Evolutionary conservation across 768 basidiomycete genomes (phyloP).

Genomic region (Mycena sanguinolenta): DNA sequence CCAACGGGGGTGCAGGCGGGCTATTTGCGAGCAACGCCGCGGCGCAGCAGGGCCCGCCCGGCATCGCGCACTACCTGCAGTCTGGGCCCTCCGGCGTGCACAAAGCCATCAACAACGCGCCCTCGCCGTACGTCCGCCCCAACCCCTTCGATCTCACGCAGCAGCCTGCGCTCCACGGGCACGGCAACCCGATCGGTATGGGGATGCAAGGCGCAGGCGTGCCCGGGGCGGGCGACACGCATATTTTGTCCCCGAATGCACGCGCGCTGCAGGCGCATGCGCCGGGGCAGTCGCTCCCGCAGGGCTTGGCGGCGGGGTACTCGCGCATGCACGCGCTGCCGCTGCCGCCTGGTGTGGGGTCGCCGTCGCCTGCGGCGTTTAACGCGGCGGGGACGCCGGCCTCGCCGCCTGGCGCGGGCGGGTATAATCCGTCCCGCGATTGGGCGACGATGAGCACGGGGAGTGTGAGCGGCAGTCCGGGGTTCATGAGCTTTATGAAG

Average conservation of each 20-base stretch:
- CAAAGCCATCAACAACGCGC: slow-evolving; percentile 42
- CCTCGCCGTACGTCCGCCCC: slow-evolving; percentile 53
- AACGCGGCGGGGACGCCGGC: too few relatives aligned
- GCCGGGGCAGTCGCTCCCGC: slow-evolving; percentile 91
- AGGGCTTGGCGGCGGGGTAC: slow-evolving; percentile 92
- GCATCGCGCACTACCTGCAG: slow-evolving; percentile 33
- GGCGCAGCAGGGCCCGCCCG: slow-evolving; percentile 24
- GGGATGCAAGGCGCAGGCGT: slow-evolving; percentile 50
- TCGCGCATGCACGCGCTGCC: slow-evolving; percentile 87
- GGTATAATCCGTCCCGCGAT: slow-evolving; percentile 27
- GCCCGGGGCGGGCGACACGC: slow-evolving; percentile 59
- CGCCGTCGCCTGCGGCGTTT: slow-evolving; percentile 44
- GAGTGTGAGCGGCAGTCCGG: slow-evolving; percentile 30
- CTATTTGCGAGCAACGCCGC: slow-evolving; percentile 28
- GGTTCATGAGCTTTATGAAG: slow-evolving; percentile 27
- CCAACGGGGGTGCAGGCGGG: not conserved
- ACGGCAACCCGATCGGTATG: slow-evolving; percentile 7
- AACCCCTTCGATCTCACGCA: slow-evolving; percentile 61
- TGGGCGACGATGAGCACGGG: slow-evolving; percentile 37
- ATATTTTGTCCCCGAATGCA: slow-evolving; percentile 73
- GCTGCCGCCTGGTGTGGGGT: slow-evolving; percentile 51
- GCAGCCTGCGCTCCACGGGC: slow-evolving; percentile 39
- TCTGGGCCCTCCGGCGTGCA: slow-evolving; percentile 34
- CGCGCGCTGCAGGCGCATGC: slow-evolving; percentile 90
- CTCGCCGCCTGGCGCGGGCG: slow-evolving; percentile 22